Base-by-base conservation (phyloP, 306 rosid genomes). In the Hippophae tibetana region DNA sequence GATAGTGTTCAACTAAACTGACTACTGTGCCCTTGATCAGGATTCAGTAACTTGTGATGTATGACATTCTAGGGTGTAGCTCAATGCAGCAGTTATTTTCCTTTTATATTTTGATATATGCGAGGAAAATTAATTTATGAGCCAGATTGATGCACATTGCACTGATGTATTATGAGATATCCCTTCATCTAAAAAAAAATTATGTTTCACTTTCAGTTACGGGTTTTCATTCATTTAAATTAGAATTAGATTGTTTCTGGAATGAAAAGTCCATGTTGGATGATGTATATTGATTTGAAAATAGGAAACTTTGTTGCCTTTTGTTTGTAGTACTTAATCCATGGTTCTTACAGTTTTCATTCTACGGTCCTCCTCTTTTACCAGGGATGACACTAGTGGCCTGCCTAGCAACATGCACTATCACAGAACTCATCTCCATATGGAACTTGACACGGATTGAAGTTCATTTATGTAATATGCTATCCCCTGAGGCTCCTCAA, bases 391-490 rank as follows among this genome's bases (percentile, higher is more conserved):
- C 54, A 58, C 66, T 84, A 79, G 95, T 72, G 59, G 55, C 69
- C 69, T 49, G 74, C 60, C 84, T 79, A 26, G 85, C 76, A 42
- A 41, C 31, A 40, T 84, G 99, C 83, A 88, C 99, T 68, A 9
- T 81, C n/a, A 47, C 81, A 9, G 85, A 85, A 68, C 97, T 93
- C 62, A 64, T 89, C 49, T 93, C 99, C 47, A 93, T 93, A 97
- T 84, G 99, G 99, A 93, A 89, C 79, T 79, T 93, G 84, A 93
- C 99, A 57, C 78, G 95, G 83, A 69, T 93, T 50, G 99, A 93
- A 81, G 99, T 93, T 77, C 85, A 68, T 44, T 80, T 93, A 47
- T 93, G 99, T 89, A 89, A 93, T 68, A 62, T 84, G 58, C 69
- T 93, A 70, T 93, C 99, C 31, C 99, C 99, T 7, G 99, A 93